Percentiles rank a stretch among this genome's conserved stretches.
These are phyloP conservation scores for Circinella umbellata DNA, from an alignment of 371 early-diverging fungal species.

Conservation along the genomic window DNA sequence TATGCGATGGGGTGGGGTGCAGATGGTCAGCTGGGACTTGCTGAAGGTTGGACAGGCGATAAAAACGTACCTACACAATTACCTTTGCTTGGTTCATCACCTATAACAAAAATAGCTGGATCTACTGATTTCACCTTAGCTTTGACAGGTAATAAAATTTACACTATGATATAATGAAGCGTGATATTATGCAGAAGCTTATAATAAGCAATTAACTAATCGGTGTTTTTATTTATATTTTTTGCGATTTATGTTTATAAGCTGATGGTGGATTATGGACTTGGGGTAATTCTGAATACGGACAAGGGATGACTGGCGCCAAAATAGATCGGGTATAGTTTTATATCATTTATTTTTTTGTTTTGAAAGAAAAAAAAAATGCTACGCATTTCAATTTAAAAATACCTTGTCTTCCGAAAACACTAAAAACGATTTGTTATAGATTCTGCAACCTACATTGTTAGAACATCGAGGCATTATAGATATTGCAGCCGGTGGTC, in stretches of 20 bases:
- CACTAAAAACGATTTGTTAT: too few species aligned
- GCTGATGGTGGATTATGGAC: conserved; percentile 63
- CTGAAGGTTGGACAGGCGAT: conserved; percentile 49
- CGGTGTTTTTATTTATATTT: too few species aligned
- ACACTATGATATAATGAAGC: too few species aligned
- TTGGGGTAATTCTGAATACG: conserved; percentile 89
- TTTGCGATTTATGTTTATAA: not conserved
- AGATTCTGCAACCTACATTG: conserved; percentile 67
- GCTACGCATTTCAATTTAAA: not conserved
- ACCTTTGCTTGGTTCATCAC: conserved; percentile 31
- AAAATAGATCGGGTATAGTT: conserved; percentile 70
- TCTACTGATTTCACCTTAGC: conserved; percentile 78
- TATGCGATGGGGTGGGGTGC: conserved; percentile 86
- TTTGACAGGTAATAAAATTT: conserved; percentile 34
- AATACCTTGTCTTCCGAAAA: too few species aligned
- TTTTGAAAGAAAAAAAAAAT: not conserved
- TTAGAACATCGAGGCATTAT: conserved; percentile 42
- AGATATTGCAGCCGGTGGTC: conserved; percentile 77
- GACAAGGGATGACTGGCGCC: conserved; percentile 74
- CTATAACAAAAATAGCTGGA: conserved; percentile 60
- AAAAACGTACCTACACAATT: conserved; percentile 52
- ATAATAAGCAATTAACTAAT: too few species aligned
- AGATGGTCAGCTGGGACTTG: conserved; percentile 81
- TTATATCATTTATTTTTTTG: not conserved
- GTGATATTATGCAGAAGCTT: too few species aligned